Evolutionary conservation across 2,329 filamentous ascomycete genomes (phyloP).

Genomic region (Colletotrichum filicis): DNA sequence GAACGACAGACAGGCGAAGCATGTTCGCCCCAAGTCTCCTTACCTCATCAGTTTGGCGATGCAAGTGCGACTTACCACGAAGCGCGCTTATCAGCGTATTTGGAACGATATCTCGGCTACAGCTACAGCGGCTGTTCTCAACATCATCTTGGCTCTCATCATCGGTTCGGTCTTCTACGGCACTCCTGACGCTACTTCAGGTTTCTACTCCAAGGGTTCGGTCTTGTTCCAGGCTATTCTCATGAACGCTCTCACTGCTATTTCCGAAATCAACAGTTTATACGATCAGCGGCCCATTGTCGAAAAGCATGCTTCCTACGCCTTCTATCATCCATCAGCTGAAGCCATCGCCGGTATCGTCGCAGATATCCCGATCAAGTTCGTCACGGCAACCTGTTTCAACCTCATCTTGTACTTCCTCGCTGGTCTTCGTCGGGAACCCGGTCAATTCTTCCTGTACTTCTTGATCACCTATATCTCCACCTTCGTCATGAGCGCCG

Average conservation of each 20-base stretch:
- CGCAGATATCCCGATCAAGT: slow-evolving; percentile 68
- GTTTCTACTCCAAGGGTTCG: slow-evolving; percentile 65
- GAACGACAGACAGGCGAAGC: slow-evolving; percentile 61
- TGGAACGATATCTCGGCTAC: slow-evolving; percentile 63
- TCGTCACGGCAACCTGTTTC: slow-evolving; percentile 60
- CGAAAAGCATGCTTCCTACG: slow-evolving; percentile 60
- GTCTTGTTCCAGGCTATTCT: slow-evolving; percentile 70
- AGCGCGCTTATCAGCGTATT: slow-evolving; percentile 62
- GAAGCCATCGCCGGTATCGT: slow-evolving; percentile 67
- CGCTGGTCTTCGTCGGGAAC: slow-evolving; percentile 62
- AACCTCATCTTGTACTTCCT: slow-evolving; percentile 70
- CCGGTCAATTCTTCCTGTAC: slow-evolving; percentile 81
- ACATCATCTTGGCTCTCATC: slow-evolving; percentile 68
- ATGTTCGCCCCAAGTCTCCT: slow-evolving; percentile 64
- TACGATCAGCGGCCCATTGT: slow-evolving; percentile 59
- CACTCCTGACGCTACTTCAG: slow-evolving; percentile 58
- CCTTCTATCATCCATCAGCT: slow-evolving; percentile 62
- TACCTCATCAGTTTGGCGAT: slow-evolving; percentile 67
- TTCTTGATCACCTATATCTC: slow-evolving; percentile 75
- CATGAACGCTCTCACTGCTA: slow-evolving; percentile 67
- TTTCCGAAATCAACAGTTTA: slow-evolving; percentile 62
- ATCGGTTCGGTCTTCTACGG: slow-evolving; percentile 71
- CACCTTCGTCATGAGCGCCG: slow-evolving; percentile 78
- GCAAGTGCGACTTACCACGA: slow-evolving; percentile 63
- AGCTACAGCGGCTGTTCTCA: slow-evolving; percentile 54